These are phyloP conservation scores for Starmera quercuum DNA, from an alignment of 805 yeast species.

Conservation along the genomic window DNA sequence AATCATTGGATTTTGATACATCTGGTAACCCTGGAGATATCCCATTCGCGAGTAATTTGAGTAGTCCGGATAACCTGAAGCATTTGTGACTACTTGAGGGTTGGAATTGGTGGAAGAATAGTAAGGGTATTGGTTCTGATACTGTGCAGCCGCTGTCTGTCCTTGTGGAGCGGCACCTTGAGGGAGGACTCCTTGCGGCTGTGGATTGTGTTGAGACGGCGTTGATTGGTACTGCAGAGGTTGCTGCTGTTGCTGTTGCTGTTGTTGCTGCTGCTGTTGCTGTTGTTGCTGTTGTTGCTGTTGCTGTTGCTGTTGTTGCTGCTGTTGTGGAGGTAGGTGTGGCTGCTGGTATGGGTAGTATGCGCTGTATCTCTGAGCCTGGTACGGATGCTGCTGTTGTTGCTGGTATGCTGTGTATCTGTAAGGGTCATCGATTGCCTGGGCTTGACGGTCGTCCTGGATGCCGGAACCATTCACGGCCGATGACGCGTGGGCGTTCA, in stretches of 20 bases:
- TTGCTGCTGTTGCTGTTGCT: too few relatives aligned
- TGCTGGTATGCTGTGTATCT: constrained; percentile 9
- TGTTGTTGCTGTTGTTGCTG: constrained; percentile 2
- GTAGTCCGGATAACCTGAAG: constrained; percentile 14
- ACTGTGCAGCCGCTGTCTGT: constrained; percentile 7
- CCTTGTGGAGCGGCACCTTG: constrained; percentile 5
- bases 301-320: constrained; percentile 17
- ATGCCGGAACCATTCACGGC: background rate
- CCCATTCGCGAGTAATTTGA: constrained; percentile 16
- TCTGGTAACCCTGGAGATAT: constrained; percentile 17
- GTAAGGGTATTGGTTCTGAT: constrained; percentile 17
- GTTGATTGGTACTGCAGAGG: too few relatives aligned
- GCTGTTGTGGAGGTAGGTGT: constrained; percentile 28
- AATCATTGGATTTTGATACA: constrained; percentile 14
- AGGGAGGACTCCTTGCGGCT: too few relatives aligned
- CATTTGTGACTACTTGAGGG: constrained; percentile 3
- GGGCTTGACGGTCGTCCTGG: background rate
- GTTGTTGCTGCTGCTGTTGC: constrained; percentile 5
- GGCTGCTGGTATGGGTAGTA: constrained; percentile 12
- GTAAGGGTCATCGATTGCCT: constrained; percentile 9
- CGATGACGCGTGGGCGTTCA: background rate
- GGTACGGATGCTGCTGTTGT: constrained; percentile 6
- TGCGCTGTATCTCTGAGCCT: constrained; percentile 2
- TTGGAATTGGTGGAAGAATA: constrained; percentile 6
- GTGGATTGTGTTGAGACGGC: too few relatives aligned